Evolutionary conservation across 768 basidiomycete species (phyloP).

Genomic region (Dioszegia aurantiaca): DNA sequence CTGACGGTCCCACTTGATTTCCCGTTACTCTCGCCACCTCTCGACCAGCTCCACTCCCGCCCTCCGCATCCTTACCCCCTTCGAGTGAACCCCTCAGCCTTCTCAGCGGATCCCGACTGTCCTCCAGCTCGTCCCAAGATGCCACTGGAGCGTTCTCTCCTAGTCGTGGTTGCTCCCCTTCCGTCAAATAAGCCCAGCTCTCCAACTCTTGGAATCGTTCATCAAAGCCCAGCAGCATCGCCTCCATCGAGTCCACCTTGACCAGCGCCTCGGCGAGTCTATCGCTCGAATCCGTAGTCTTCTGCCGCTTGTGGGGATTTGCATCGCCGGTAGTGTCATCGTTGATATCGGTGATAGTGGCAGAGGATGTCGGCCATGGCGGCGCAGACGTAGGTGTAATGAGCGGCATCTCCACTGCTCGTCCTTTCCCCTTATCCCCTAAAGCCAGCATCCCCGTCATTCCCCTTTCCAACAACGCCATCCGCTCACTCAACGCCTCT

Average conservation of each 20-base stretch:
- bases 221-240: neutral
- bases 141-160: too few relatives aligned
- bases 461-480: neutral
- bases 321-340: neutral
- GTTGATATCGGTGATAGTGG: neutral
- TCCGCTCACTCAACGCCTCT: neutral
- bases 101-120: too few relatives aligned
- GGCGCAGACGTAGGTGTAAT: neutral
- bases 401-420: neutral
- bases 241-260: neutral
- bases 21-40: too few relatives aligned
- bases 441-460: neutral
- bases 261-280: neutral
- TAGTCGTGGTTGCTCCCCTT: too few relatives aligned
- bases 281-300: neutral
- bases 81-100: too few relatives aligned
- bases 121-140: too few relatives aligned
- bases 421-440: neutral
- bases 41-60: neutral
- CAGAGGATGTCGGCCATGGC: neutral
- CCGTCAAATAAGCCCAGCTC: neutral
- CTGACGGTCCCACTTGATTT: too few relatives aligned
- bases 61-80: too few relatives aligned
- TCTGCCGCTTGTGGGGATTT: neutral
- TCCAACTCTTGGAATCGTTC: constrained; percentile 1